These are phyloP conservation scores for Stereocaulon alpinum DNA, from an alignment of 495 filamentous ascomycete species.

Conservation along the genomic window DNA sequence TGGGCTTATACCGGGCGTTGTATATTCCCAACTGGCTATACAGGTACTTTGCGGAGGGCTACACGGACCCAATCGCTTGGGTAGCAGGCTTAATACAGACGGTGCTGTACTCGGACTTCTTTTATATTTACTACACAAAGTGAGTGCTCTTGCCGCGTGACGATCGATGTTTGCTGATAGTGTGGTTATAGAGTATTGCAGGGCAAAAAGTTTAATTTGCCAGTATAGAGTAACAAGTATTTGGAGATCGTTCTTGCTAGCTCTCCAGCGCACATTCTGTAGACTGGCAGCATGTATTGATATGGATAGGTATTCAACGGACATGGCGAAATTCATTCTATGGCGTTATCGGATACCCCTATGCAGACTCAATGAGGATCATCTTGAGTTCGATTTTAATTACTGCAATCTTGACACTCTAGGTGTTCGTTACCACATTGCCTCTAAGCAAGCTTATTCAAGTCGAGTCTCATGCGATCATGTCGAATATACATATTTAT, in stretches of 20 bases:
- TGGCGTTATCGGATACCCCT: background rate
- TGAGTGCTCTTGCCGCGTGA: slow-evolving; percentile 30
- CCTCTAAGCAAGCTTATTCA: background rate
- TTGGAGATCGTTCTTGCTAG: background rate
- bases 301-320: background rate
- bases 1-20: slow-evolving; percentile 79
- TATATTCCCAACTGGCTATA: slow-evolving; percentile 99
- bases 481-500: slow-evolving; percentile 14
- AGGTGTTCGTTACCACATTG: no score
- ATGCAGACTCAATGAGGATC: no score
- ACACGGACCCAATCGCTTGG: slow-evolving; percentile 73
- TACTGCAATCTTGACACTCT: no score
- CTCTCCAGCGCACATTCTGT: background rate
- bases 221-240: slow-evolving; percentile 44
- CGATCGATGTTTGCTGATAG: background rate
- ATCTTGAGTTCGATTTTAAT: no score
- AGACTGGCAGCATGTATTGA: background rate
- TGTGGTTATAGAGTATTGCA: slow-evolving; percentile 53
- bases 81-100: slow-evolving; percentile 87
- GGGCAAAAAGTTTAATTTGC: slow-evolving; percentile 79
- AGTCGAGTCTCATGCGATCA: background rate
- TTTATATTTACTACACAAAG: slow-evolving; percentile 98
- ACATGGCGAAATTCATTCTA: background rate
- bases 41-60: slow-evolving; percentile 64
- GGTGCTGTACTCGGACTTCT: slow-evolving; percentile 94